Conservation (phyloP, 441 rosid species). For the Brassica balearica region DNA sequence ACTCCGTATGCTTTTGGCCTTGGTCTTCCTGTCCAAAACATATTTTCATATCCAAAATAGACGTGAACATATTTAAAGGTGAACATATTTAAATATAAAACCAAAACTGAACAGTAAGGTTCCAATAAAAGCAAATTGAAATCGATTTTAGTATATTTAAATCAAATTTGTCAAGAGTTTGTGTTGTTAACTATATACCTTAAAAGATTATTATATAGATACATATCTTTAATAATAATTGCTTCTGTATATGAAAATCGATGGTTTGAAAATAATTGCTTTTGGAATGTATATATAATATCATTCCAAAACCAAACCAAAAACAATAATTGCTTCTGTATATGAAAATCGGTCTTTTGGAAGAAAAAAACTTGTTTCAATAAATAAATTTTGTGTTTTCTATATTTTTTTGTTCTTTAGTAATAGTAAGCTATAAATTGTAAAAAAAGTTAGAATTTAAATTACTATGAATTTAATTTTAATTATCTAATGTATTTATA, state of each 20-base stretch:
- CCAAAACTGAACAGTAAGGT: background rate
- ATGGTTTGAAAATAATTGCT: too few species aligned
- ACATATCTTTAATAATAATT: background rate
- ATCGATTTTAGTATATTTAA: background rate
- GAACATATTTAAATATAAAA: background rate
- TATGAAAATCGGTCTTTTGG: background rate
- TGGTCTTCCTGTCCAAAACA: slow-evolving; percentile 44
- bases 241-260: background rate
- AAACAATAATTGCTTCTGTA: background rate
- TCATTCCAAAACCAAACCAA: background rate
- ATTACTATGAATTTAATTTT: background rate
- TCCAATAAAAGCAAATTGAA: background rate
- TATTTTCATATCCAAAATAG: slow-evolving; percentile 3
- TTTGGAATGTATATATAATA: too few species aligned
- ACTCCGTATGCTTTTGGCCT: slow-evolving; percentile 58
- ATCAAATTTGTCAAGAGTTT: background rate
- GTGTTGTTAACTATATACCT: background rate
- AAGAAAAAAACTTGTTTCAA: background rate
- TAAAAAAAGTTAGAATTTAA: background rate
- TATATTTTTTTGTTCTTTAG: background rate
- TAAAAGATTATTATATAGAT: background rate
- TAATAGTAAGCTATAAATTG: background rate
- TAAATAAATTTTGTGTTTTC: background rate
- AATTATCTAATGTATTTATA: background rate
- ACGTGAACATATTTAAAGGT: background rate